A percentile compares a stretch with the other conserved stretches of the same genome.
These are phyloP conservation scores for Chalaropsis thielavioides DNA, from an alignment of 2,329 filamentous ascomycete genomes.

Conservation along the genomic window DNA sequence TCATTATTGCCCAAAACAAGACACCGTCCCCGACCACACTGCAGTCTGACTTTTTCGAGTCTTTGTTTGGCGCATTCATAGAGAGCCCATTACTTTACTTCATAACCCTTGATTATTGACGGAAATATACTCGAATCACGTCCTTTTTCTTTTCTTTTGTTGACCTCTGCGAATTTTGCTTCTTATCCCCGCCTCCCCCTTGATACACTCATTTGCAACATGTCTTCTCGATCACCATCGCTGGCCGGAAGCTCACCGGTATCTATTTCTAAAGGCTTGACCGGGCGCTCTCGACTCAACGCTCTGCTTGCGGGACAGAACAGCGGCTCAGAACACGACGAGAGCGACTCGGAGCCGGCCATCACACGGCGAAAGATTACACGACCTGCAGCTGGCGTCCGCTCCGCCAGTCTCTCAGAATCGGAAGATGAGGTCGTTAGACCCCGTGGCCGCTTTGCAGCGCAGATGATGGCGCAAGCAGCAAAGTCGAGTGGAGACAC, in stretches of 20 bases:
- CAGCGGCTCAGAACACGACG: slow-evolving; percentile 35
- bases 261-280: slow-evolving; percentile 22
- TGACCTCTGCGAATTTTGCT: not conserved
- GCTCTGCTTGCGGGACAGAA: slow-evolving; percentile 39
- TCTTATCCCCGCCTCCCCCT: not conserved
- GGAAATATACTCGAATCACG: not conserved
- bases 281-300: slow-evolving; percentile 41
- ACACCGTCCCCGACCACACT: not conserved
- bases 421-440: slow-evolving; percentile 27
- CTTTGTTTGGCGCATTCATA: not conserved
- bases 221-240: slow-evolving; percentile 13
- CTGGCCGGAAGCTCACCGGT: slow-evolving; percentile 1
- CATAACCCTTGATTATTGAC: not conserved
- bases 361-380: not conserved
- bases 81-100: not conserved
- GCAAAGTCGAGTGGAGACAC: slow-evolving; percentile 24
- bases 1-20: not conserved
- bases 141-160: not conserved
- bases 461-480: slow-evolving; percentile 39
- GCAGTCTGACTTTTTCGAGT: not conserved
- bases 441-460: slow-evolving; percentile 50
- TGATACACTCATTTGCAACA: not conserved
- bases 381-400: not conserved
- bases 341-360: slow-evolving; percentile 11
- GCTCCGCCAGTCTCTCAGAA: slow-evolving; percentile 5